Base-by-base conservation (phyloP, 345 rosid genomes). In the Cochlearia excelsa region DNA sequence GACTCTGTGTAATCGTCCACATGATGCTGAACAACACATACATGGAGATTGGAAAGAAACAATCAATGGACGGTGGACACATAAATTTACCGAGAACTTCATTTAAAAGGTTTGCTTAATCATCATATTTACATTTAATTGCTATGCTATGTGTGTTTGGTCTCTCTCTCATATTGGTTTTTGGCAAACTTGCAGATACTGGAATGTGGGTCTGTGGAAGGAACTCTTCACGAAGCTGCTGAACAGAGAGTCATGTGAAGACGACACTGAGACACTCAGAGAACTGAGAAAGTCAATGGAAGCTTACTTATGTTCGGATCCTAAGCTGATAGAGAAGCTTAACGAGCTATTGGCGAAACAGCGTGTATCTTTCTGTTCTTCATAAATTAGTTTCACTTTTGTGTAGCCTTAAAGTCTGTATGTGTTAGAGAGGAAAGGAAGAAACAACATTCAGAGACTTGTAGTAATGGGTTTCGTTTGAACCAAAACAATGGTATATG, bases 11-110 rank as follows among this genome's bases (percentile, higher is more conserved):
- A 61, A 54, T 74, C 41, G 94, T 80, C 62, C 99, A 93, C 68
- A 49, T 85, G 86, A 85, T 93, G 97, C 82, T 89, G 65, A 91
- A 89, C 68, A 79, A 79, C 72, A 37, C 81, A 41, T 89, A 87
- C 73, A 75, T 93, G 90, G 83, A 84, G 73, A 66, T 81, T 30
- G 82, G 54, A 56, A 84, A 73, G 81, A 87, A 78, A 60, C 74
- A 67, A 64, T 63, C 82, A 47, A 39, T 80, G 3, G 75, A 77
- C 48, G 83, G 89, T 47, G 61, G 72, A 68, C 26, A 49, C 74
- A 34, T 82, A 39, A 81, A 82, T 70, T 52, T 65, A 59, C 97
- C 97, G 29, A 85, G 61, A 79, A 65, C 82, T 50, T 27, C 91
- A 37, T 80, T 84, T 30, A 89, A 66, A 82, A 77, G 99, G 97